phyloP scores from a whole-genome alignment of 2,329 filamentous ascomycete genomes.

The Lachnellula willkommii region DNA sequence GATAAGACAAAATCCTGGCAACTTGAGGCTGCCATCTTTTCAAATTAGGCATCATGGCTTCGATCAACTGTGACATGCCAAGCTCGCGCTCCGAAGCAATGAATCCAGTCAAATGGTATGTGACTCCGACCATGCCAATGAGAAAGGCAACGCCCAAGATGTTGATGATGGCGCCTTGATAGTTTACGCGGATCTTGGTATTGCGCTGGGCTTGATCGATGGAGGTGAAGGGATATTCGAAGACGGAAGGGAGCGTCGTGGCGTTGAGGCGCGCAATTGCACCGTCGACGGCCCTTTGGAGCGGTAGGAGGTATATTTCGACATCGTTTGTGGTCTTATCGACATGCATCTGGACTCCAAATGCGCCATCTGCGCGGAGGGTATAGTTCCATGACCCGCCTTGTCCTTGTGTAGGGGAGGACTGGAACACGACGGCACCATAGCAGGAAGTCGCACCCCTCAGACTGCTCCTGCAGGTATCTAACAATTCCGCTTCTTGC shows the following conservation, averaged over 20 bases:
- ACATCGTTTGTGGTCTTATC: slow-evolving; percentile 64
- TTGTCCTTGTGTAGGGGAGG: slow-evolving; percentile 66
- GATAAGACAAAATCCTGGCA: slow-evolving; percentile 71
- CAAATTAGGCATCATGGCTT: slow-evolving; percentile 82
- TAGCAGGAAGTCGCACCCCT: slow-evolving; percentile 67
- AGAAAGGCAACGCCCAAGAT: slow-evolving; percentile 76
- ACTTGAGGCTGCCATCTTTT: slow-evolving; percentile 71
- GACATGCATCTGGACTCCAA: slow-evolving; percentile 61
- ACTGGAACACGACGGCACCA: slow-evolving; percentile 67
- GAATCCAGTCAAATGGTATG: slow-evolving; percentile 81
- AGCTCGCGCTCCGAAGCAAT: slow-evolving; percentile 80
- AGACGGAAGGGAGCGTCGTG: slow-evolving; percentile 41
- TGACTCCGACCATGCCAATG: slow-evolving; percentile 71
- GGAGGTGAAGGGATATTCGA: slow-evolving; percentile 74
- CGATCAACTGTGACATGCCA: slow-evolving; percentile 82
- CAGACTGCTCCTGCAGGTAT: slow-evolving; percentile 58
- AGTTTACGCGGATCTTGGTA: slow-evolving; percentile 59
- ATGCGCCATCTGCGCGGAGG: slow-evolving; percentile 66
- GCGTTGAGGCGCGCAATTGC: slow-evolving; percentile 58
- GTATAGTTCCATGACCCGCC: slow-evolving; percentile 80
- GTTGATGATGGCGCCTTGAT: slow-evolving; percentile 68
- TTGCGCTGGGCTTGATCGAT: slow-evolving; percentile 62
- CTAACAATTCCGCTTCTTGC: slow-evolving; percentile 52
- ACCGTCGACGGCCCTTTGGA: slow-evolving; percentile 72
- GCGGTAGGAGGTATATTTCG: slow-evolving; percentile 70